These are phyloP conservation scores for Trametes pubescens DNA, from an alignment of 1,284 basidiomycete species.

Conservation along the genomic window DNA sequence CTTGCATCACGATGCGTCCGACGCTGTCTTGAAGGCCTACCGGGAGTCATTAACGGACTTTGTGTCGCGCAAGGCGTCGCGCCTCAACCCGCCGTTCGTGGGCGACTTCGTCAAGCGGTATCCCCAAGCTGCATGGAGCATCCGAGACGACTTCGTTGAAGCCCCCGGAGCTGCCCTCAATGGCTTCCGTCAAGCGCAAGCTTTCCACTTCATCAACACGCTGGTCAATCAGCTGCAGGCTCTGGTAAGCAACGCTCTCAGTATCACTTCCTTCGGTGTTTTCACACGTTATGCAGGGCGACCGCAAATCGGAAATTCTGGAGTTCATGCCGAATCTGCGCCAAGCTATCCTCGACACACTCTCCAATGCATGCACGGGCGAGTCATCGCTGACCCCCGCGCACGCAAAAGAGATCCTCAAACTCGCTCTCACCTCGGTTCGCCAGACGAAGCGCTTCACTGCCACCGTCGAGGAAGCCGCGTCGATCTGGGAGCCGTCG, in stretches of 20 bases:
- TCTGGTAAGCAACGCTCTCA: slow-evolving; percentile 49
- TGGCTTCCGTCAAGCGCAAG: slow-evolving; percentile 78
- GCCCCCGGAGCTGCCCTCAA: slow-evolving; percentile 71
- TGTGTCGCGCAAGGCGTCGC: slow-evolving; percentile 81
- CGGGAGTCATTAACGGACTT: slow-evolving; percentile 80
- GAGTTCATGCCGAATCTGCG: slow-evolving; percentile 63
- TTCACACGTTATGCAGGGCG: slow-evolving; percentile 20
- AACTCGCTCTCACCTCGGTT: slow-evolving; percentile 71
- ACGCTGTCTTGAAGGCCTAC: slow-evolving; percentile 64
- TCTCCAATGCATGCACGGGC: slow-evolving; percentile 61
- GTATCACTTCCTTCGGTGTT: neutral
- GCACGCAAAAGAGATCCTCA: slow-evolving; percentile 84
- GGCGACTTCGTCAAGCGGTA: slow-evolving; percentile 80
- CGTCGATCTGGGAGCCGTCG: slow-evolving; percentile 53
- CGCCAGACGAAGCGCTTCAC: slow-evolving; percentile 67
- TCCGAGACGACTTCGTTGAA: slow-evolving; percentile 67
- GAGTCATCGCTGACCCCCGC: slow-evolving; percentile 61
- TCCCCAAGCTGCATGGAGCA: slow-evolving; percentile 72
- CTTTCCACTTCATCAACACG: slow-evolving; percentile 75
- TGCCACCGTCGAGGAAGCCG: slow-evolving; percentile 38
- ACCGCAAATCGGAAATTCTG: slow-evolving; percentile 36
- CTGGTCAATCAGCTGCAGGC: slow-evolving; percentile 69
- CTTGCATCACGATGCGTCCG: slow-evolving; percentile 53
- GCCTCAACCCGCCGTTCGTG: slow-evolving; percentile 81
- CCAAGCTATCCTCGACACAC: slow-evolving; percentile 57